Base-by-base conservation (phyloP, 805 yeast genomes). In the Teunomyces barrocoloradensis region DNA sequence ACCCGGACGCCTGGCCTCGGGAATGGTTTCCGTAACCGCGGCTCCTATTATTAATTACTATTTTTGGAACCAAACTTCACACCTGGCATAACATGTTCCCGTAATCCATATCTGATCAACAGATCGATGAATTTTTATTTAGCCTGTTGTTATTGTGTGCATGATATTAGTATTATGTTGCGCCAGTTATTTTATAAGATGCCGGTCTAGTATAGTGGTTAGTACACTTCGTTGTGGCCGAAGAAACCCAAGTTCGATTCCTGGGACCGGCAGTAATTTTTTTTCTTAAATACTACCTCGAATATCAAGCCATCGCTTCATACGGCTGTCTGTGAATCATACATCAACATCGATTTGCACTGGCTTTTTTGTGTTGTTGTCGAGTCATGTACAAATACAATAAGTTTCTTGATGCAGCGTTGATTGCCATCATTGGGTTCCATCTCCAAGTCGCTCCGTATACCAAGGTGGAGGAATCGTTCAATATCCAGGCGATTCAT, bases 391-490 rank as follows among this genome's bases (percentile, higher is more conserved):
- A 56, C 43, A 53, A 49, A 34, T 53, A 42, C 41, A 49, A 58
- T 46, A 45, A 36, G 46, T 12, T 55, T 13, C 53, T 64, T 10
- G 64, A 63, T 40, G 51, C 56, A 1, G 55, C 49, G 27, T 29
- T 54, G 51, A 48, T 86, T 17, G 71, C 66, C 3, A 61, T 77
- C 5, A 73, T 86, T 9, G 61, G 73, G 1, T 65, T 66, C 41
- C 82, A 84, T 60, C 55, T 86, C 50, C 52, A 71, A 9, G 56
- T 79, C 1, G 77, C 96, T 0, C 97, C 97, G 0, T 89, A 71
- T 65, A 85, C 97, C 1, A 92, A 92, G 66, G 97, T 92, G 0
- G 97, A 92, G 63, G 98, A 92, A 63, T 88, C 96, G 25, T 92
- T 92, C 74, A 88, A 85, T 56, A 71, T 88, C 39, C 97, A 92